These are phyloP conservation scores for Rhinocladiella mackenziei DNA, from an alignment of 2,329 filamentous ascomycete species.

Conservation along the genomic window DNA sequence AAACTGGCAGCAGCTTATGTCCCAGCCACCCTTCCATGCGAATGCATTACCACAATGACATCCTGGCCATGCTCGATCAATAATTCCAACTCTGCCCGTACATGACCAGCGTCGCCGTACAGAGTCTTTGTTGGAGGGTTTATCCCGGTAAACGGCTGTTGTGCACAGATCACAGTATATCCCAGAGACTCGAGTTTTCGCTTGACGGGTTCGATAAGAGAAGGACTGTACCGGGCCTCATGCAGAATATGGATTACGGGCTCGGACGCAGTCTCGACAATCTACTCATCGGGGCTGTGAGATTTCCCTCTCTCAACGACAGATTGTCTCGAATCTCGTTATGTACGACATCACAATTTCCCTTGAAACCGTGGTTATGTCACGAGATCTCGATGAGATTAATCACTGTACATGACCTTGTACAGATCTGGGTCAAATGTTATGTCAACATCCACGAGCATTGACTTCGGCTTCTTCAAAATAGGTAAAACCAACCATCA, in stretches of 20 bases:
- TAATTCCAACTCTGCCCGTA: constrained; percentile 8
- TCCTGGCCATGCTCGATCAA: constrained; percentile 32
- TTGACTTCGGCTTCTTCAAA: no score
- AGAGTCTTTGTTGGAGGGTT: constrained; percentile 2
- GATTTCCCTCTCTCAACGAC: no score
- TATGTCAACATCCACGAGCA: no score
- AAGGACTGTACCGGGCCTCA: constrained; percentile 38
- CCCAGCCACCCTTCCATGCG: constrained; percentile 36
- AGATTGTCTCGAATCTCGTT: no score
- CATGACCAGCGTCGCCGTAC: constrained; percentile 10
- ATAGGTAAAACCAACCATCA: no score
- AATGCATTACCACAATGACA: constrained; percentile 34
- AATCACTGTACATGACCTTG: no score
- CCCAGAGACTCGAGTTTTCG: constrained; percentile 3
- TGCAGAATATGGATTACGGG: constrained; percentile 37
- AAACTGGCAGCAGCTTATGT: constrained; percentile 33
- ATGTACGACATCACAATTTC: no score
- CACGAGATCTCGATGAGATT: no score
- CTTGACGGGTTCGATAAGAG: constrained; percentile 24
- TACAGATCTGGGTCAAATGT: no score
- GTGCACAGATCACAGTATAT: constrained; percentile 8
- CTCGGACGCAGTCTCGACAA: constrained; percentile 26
- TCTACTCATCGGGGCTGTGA: no score
- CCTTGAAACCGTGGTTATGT: no score
- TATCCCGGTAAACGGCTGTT: constrained; percentile 8